Base-by-base conservation (phyloP, 495 filamentous ascomycete genomes). In the Glutinoglossum americanum region DNA sequence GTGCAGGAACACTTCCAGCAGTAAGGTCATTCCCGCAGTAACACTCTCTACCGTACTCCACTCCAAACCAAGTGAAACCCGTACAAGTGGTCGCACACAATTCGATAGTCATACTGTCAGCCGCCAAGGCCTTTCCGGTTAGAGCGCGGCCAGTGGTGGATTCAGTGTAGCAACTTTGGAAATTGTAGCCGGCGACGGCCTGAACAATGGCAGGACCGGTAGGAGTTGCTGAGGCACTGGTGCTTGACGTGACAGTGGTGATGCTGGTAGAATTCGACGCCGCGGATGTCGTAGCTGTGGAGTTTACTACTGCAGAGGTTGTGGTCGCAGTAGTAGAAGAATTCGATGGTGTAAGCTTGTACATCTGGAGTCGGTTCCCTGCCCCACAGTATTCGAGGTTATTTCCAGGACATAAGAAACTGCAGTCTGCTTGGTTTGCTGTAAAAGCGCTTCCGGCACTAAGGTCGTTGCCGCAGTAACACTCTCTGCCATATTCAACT, bases 311-410 rank as follows among this genome's bases (percentile, higher is more conserved):
- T n/a, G n/a, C n/a, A n/a, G n/a, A n/a, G n/a, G n/a, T n/a, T n/a
- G n/a, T n/a, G n/a, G n/a, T n/a, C n/a, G n/a, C n/a, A 33, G 49
- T 28, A 1, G 49, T 28, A n/a, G 49, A 3, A n/a, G 49, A 64
- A 13, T 62, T 59, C n/a, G 53, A 60, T 21, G 57, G 39, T 13
- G 61, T 64, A 15, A 65, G 59, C 33, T 66, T 64, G 58, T 83
- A 83, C n/a, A 82, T 62, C 54, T 74, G 77, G 11, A 58, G 56
- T 1, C 57, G 49, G 17, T 54, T 39, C 1, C 26, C 25, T 1
- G 44, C 57, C 7, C 57, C 57, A 28, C 57, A 59, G 13, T 4
- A 35, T 44, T 59, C 57, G 3, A 25, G 19, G 3, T 1, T 19
- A 54, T 59, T 59, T 1, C 48, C 57, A 4, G 57, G 17, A 32